A percentile compares a stretch with the other conserved stretches of the same genome.
Conservation (phyloP, 805 yeast species). For the Ogataea chonburiensis region DNA sequence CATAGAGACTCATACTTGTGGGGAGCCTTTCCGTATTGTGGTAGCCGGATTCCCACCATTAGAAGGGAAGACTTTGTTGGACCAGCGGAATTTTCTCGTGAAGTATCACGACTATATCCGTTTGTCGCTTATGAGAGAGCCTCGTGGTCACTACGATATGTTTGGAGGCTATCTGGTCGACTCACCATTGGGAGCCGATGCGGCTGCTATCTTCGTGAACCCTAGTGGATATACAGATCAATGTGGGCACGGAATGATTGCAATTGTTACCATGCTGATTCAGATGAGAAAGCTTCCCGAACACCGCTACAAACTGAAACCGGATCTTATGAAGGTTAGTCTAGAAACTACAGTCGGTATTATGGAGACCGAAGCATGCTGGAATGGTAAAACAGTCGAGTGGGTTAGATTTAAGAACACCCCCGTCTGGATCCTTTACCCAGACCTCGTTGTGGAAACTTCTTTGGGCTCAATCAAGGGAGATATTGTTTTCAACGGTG, state of each 20-base stretch:
- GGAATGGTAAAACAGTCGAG: slow-evolving; percentile 27
- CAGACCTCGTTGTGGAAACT: slow-evolving; percentile 17
- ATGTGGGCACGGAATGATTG: slow-evolving; percentile 33
- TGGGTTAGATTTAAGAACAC: slow-evolving; percentile 27
- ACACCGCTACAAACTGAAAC: slow-evolving; percentile 20
- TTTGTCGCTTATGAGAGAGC: slow-evolving; percentile 28
- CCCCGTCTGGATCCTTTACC: slow-evolving; percentile 23
- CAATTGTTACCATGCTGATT: slow-evolving; percentile 24
- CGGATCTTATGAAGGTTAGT: slow-evolving; percentile 21
- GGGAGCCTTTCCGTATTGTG: slow-evolving; percentile 28
- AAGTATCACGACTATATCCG: slow-evolving; percentile 26
- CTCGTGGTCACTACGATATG: slow-evolving; percentile 33
- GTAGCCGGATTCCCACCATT: slow-evolving; percentile 23
- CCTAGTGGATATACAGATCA: slow-evolving; percentile 32
- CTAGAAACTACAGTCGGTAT: slow-evolving; percentile 31
- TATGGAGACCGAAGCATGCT: slow-evolving; percentile 22
- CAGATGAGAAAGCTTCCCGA: slow-evolving; percentile 21
- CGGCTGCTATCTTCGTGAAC: slow-evolving; percentile 27
- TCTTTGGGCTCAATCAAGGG: slow-evolving; percentile 22
- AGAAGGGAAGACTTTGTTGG: slow-evolving; percentile 26
- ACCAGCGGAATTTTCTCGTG: slow-evolving; percentile 21
- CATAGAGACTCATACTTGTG: slow-evolving; percentile 29
- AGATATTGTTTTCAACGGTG: slow-evolving; percentile 31
- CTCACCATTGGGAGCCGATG: slow-evolving; percentile 23
- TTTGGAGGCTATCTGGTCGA: slow-evolving; percentile 28